Evolutionary conservation across 2,329 filamentous ascomycete species (phyloP).

Genomic region (Ophiostoma triangulosporum): DNA sequence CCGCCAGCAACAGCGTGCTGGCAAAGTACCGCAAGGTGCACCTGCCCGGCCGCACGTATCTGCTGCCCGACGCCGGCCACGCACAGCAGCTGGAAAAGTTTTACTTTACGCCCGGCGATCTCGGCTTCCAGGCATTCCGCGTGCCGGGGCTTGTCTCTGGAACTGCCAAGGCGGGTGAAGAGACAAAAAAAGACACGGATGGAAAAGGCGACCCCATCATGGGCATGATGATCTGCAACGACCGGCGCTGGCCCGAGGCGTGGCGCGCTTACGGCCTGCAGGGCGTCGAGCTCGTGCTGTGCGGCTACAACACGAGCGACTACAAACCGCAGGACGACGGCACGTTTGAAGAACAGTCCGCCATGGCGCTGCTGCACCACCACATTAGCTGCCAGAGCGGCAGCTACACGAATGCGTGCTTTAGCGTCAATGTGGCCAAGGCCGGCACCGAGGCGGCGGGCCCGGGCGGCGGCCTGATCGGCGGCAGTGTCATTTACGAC

Average conservation of each 20-base stretch:
- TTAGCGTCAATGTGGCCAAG: slow-evolving; percentile 32
- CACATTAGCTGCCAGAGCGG: slow-evolving; percentile 35
- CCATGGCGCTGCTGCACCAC: slow-evolving; percentile 35
- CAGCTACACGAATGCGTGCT: slow-evolving; percentile 38
- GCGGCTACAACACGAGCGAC: slow-evolving; percentile 35
- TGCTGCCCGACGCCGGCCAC: slow-evolving; percentile 28
- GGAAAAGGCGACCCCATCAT: slow-evolving; percentile 25
- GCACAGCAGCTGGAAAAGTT: slow-evolving; percentile 42
- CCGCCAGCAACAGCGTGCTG: slow-evolving; percentile 26
- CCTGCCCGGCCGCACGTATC: slow-evolving; percentile 38
- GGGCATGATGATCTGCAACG: slow-evolving; percentile 41
- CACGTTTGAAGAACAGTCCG: slow-evolving; percentile 27
- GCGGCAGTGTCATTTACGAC: slow-evolving; percentile 32
- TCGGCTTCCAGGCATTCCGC: slow-evolving; percentile 40
- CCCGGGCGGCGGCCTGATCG: slow-evolving; percentile 31
- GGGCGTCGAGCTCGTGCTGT: slow-evolving; percentile 29
- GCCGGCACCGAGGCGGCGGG: slow-evolving; percentile 31
- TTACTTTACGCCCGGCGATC: slow-evolving; percentile 38
- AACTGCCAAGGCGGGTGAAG: slow-evolving; percentile 22
- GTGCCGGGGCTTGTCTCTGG: slow-evolving; percentile 31
- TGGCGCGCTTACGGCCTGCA: slow-evolving; percentile 38
- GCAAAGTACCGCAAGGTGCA: slow-evolving; percentile 43
- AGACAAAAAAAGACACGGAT: slow-evolving; percentile 17
- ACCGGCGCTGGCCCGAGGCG: slow-evolving; percentile 37
- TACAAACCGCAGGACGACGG: slow-evolving; percentile 29